Percentiles rank a stretch among this genome's conserved stretches.
These are phyloP conservation scores for Sungouiozyma ichnusensis DNA, from an alignment of 805 yeast species.

Conservation along the genomic window DNA sequence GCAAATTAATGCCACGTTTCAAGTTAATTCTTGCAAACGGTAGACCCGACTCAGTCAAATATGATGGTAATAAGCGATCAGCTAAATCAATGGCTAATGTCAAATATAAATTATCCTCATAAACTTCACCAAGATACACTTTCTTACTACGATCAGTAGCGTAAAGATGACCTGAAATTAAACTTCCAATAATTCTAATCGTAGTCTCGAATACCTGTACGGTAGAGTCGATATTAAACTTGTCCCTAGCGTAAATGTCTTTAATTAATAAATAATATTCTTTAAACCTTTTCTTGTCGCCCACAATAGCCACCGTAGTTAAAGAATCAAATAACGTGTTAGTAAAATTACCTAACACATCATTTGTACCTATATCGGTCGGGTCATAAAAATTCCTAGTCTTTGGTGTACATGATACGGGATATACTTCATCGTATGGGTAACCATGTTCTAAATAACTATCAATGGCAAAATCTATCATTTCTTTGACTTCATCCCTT, in stretches of 20 bases:
- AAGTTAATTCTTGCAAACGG: constrained; percentile 79
- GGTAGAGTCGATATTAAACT: constrained; percentile 52
- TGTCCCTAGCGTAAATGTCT: constrained; percentile 19
- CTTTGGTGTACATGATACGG: constrained; percentile 58
- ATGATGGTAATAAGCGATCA: constrained; percentile 57
- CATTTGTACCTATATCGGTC: constrained; percentile 54
- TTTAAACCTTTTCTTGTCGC: constrained; percentile 47
- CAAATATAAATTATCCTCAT: constrained; percentile 51
- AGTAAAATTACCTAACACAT: constrained; percentile 76
- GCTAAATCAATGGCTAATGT: constrained; percentile 69
- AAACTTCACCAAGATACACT: constrained; percentile 33
- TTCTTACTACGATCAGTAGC: constrained; percentile 38
- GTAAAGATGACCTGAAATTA: constrained; percentile 67
- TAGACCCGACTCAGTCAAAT: constrained; percentile 48
- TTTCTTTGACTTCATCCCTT: constrained; percentile 37
- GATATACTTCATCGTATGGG: constrained; percentile 75
- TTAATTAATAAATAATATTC: constrained; percentile 34
- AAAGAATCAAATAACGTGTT: constrained; percentile 69
- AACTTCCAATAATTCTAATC: constrained; percentile 74
- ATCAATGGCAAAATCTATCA: constrained; percentile 69
- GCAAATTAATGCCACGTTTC: constrained; percentile 33
- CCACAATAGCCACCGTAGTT: constrained; percentile 68
- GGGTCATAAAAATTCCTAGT: constrained; percentile 50
- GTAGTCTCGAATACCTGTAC: constrained; percentile 85
- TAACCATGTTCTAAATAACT: constrained; percentile 59